phyloP scores from a whole-genome alignment of 768 basidiomycete genomes.

The Naganishia kalamii region DNA sequence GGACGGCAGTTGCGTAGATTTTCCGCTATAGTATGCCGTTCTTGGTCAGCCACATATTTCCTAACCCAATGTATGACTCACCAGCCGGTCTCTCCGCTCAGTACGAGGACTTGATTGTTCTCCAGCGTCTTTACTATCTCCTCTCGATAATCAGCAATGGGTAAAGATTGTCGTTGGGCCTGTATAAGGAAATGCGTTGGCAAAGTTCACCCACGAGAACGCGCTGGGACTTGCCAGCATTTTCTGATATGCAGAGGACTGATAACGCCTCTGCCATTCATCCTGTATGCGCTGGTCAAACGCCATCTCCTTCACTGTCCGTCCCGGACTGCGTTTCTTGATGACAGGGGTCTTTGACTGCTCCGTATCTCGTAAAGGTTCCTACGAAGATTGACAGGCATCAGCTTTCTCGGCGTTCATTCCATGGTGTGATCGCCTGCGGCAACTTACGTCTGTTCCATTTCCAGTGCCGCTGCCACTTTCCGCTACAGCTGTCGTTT shows the following conservation, averaged over 20 bases:
- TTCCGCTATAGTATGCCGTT: constrained; percentile 57
- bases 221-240: constrained; percentile 65
- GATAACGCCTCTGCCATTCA: constrained; percentile 59
- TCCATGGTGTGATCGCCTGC: not conserved
- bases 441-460: not conserved
- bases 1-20: constrained; percentile 90
- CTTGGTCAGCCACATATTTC: constrained; percentile 6
- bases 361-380: not conserved
- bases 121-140: constrained; percentile 66
- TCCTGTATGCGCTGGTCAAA: constrained; percentile 55
- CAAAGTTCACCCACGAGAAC: not conserved
- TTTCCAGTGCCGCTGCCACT: not conserved
- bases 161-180: constrained; percentile 69
- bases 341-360: not conserved
- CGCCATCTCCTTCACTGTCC: not conserved
- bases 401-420: not conserved
- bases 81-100: constrained; percentile 74
- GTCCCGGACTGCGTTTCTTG: not conserved
- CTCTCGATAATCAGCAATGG: constrained; percentile 75
- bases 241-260: constrained; percentile 65
- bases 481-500: not conserved
- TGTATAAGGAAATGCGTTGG: constrained; percentile 37
- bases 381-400: not conserved
- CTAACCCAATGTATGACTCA: not conserved
- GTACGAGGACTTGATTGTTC: constrained; percentile 71